Evolutionary conservation across 192 early-diverging fungal genomes (phyloP).

Genomic region (Dissophora ornata): DNA sequence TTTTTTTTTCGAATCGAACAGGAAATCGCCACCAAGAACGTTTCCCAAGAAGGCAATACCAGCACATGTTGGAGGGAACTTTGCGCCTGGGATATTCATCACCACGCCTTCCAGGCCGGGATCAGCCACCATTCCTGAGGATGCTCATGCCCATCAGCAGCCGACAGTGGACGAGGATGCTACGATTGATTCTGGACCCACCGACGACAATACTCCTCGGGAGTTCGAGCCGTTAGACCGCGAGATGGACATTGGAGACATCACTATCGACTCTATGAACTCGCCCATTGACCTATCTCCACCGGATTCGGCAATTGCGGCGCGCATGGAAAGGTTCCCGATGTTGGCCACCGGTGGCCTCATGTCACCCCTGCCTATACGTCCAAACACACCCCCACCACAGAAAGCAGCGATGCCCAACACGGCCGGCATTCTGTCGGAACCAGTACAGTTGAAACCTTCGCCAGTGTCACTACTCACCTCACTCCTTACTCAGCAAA

Average conservation of each 20-base stretch:
- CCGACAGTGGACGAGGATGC: background rate
- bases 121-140: slow-evolving; percentile 50
- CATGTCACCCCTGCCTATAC: slow-evolving; percentile 41
- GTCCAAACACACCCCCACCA: slow-evolving; percentile 35
- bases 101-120: slow-evolving; percentile 60
- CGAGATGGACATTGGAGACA: slow-evolving; percentile 33
- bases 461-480: slow-evolving; percentile 67
- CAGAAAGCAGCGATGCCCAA: slow-evolving; percentile 3
- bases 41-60: slow-evolving; percentile 52
- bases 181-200: background rate
- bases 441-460: slow-evolving; percentile 22
- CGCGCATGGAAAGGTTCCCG: slow-evolving; percentile 3
- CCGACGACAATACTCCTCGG: background rate
- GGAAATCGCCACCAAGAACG: slow-evolving; percentile 46
- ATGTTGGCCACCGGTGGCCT: slow-evolving; percentile 7
- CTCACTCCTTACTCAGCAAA: slow-evolving; percentile 70
- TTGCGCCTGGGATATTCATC: slow-evolving; percentile 59
- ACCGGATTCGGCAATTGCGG: slow-evolving; percentile 19
- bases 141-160: slow-evolving; percentile 30
- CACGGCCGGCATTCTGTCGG: slow-evolving; percentile 17
- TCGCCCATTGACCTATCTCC: slow-evolving; percentile 59
- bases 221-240: slow-evolving; percentile 5
- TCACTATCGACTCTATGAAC: slow-evolving; percentile 56
- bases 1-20: slow-evolving; percentile 13
- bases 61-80: slow-evolving; percentile 40